Evolutionary conservation across 352 stramenopile genomes (phyloP), one percentile per base, ranked within the genome.

Genomic region (Globisporangium paroecandrum): DNA sequence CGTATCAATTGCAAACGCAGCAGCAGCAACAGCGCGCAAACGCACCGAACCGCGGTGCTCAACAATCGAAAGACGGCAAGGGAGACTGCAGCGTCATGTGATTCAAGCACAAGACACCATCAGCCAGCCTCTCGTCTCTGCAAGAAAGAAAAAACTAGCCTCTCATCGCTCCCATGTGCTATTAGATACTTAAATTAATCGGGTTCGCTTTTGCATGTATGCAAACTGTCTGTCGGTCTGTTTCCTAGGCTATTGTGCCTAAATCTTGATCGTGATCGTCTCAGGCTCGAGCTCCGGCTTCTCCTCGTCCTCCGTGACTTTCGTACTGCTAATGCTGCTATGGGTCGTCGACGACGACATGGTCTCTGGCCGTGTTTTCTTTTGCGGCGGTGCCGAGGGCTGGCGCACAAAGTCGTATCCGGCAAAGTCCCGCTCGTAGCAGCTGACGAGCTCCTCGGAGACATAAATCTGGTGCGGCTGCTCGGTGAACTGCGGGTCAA

Each of bases 401-500:
- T 75, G 76, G 2, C 86, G 82, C 41, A 93, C 85, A 64, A 89
- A 96, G 64, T 96, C 88, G 68, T 89, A 96, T 15, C 88, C 88
- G 4, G 82, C 82, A 74, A 96, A 96, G 64, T 94, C 88, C 3
- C 82, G 82, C 38, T 90, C 83, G 69, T 91, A 88, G 38, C 80
- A 83, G 15, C 77, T 83, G 22, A 76, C 75, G 29, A 90, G 68
- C 41, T 91, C 85, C 12, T 90, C 79, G 0, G 83, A 79, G 13
- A 89, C 81, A 72, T 94, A 90, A 27, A 96, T 89, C 43, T 88
- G 70, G 64, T 96, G 88, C 41, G 88, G 83, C 65, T 94, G 85
- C 54, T 91, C 83, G 0, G 88, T 96, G 66, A 94, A 96, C 46
- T 94, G 86, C 34, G 82, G 79, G 51, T 96, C 89, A 63, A 96